Conservation (phyloP, 108 stramenopile species). For the Nannochloropsis gaditana region DNA sequence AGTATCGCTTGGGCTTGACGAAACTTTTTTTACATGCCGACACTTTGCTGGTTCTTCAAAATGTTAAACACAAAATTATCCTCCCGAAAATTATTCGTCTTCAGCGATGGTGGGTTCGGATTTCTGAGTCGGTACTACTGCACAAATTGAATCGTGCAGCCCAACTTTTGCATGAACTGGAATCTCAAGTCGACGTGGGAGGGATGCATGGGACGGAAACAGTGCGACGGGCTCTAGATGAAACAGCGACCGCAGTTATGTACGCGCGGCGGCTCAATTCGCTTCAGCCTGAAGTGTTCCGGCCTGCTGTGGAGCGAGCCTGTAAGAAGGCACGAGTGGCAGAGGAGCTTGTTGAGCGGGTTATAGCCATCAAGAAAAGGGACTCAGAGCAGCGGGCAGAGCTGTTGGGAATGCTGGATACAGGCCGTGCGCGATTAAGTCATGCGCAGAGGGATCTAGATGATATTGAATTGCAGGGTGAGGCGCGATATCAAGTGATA, state of each 20-base stretch:
- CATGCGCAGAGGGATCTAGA: neutral
- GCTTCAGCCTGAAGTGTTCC: neutral
- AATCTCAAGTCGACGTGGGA: neutral
- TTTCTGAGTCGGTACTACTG: conserved; percentile 11
- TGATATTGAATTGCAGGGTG: neutral
- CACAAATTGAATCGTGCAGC: conserved; percentile 27
- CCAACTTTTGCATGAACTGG: neutral
- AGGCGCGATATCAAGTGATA: neutral
- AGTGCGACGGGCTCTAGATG: neutral
- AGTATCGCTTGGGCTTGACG: conserved; percentile 29
- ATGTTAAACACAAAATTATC: conserved; percentile 16
- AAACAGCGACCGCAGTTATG: neutral
- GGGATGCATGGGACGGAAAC: neutral
- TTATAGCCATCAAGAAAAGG: neutral
- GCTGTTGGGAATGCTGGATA: conserved; percentile 19
- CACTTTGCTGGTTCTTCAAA: conserved; percentile 16
- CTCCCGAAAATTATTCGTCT: conserved; percentile 18
- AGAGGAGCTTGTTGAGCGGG: neutral
- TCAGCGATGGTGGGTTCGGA: conserved; percentile 32
- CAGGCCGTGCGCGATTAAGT: neutral
- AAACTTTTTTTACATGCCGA: conserved; percentile 32
- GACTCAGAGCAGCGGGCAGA: conserved; percentile 29
- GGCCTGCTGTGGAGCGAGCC: neutral
- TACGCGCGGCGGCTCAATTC: conserved; percentile 14
- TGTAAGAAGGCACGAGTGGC: neutral